phyloP scores from a whole-genome alignment of 225 moss, liverwort and hornwort species.

The Straminergon stramineum region DNA sequence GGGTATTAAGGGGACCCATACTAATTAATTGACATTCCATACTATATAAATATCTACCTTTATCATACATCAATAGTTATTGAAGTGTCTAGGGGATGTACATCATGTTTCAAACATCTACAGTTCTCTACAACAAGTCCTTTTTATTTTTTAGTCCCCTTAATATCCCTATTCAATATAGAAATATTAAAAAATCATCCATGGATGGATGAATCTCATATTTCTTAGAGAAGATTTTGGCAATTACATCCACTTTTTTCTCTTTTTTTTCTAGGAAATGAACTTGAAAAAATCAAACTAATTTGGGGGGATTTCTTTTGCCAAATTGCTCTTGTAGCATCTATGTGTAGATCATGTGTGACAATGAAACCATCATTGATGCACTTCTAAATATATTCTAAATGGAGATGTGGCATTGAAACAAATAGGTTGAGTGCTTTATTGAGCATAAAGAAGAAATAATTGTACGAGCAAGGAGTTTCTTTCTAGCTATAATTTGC shows the following conservation, averaged over 20 bases:
- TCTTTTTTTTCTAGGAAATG: background rate
- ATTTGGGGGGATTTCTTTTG: fast-evolving
- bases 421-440: too few relatives aligned
- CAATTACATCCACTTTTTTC: background rate
- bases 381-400: background rate
- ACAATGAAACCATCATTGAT: background rate
- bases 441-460: background rate
- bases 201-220: background rate
- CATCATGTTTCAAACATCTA: too few relatives aligned
- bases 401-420: fast-evolving
- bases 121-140: too few relatives aligned
- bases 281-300: background rate
- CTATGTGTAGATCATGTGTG: background rate
- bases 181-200: background rate
- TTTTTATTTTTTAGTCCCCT: too few relatives aligned
- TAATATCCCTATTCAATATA: too few relatives aligned
- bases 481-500: background rate
- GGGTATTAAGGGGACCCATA: too few relatives aligned
- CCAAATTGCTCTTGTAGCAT: fast-evolving
- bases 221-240: background rate
- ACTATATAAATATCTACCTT: too few relatives aligned
- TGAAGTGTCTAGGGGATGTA: too few relatives aligned
- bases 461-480: background rate
- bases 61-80: too few relatives aligned
- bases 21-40: too few relatives aligned